Evolutionary conservation across 345 rosid species (phyloP), one percentile per base, ranked within the genome.

Genomic region (Eutrema japonicum): DNA sequence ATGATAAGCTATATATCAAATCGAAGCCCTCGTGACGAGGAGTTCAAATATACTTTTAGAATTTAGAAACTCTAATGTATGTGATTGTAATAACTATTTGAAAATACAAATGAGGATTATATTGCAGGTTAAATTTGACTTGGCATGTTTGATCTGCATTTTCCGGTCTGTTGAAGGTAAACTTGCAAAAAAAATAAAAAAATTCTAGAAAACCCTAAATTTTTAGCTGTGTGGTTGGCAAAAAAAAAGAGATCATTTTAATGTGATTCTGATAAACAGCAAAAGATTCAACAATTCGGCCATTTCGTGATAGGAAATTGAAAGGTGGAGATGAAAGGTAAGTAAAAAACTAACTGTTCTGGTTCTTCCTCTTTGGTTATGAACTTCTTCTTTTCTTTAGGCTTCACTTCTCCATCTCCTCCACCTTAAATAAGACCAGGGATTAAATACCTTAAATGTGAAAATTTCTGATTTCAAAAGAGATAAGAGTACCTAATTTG

Each of bases 321-420:
- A 58, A 53, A 57, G 18, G 10, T 62, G 10, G 32, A 30, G 2
- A 5, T 10, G 10, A 32, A 3, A 10, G 29, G 13, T 51, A 63
- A 33, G 14, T 36, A 45, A 56, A 58, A 77, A 51, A 77, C 72
- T 56, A 57, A 89, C 96, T 91, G 88, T 70, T 89, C 80, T 64
- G 97, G 99, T 71, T 91, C 96, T 84, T 95, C 80, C 22, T 95
- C 97, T 86, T 70, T 92, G 60, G 96, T 91, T 22, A 92, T 89
- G 76, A 92, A 91, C 66, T 89, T 93, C 84, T 77, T 91, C 84
- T 88, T 89, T 37, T 71, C 96, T 70, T 82, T 89, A 14, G 89
- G 84, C 84, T 91, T 87, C 47, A 82, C 47, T 67, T 89, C 93
- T 76, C 85, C 96, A 62, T 86, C 89, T 70, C 82, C 85, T 83